Evolutionary conservation across 208 protist species (phyloP), one percentile per base, ranked within the genome.

Genomic region (Crithidia expoeki): DNA sequence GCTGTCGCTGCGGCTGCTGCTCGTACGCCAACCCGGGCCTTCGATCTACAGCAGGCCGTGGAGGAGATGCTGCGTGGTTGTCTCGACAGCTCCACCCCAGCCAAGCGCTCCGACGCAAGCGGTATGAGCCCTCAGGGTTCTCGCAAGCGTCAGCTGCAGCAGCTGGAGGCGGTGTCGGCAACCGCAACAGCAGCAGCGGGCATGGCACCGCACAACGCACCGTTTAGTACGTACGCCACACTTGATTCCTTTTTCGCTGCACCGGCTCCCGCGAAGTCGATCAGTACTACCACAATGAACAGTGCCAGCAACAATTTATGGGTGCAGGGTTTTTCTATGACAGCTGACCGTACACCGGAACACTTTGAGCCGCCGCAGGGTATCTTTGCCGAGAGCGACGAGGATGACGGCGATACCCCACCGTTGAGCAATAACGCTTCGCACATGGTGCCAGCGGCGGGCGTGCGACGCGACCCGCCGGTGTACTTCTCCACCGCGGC

Each of bases 341-440:
- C 17, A 16, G 21, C 6, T 19, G 62, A 47, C 1, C 27, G 23
- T 30, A 70, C 71, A 23, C 72, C 72, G 19, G 72, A 67, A n/a
- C 63, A 49, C n/a, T 17, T 69, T 36, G 61, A 61, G 11, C 25
- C 70, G 34, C 69, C 40, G 44, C 68, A 63, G 32, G 59, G 53
- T 14, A 61, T 73, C 9, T 73, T 86, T 23, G 51, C 72, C 14
- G 84, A 89, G 63, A 89, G 72, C 62, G 84, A 89, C 12, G 75
- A 70, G 23, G 78, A 82, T 19, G 80, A 76, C 4, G 42, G 49
- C n/a, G 28, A n/a, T 6, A 44, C 23, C 9, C 49, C 72, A 23
- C 72, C 56, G 34, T 38, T 46, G 30, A 64, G 75, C 42, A 36
- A 59, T 21, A 33, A 49, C 21, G 63, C 47, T 9, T 25, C 49